Base-by-base conservation (phyloP, 306 rosid genomes). In the Luffa acutangula region DNA sequence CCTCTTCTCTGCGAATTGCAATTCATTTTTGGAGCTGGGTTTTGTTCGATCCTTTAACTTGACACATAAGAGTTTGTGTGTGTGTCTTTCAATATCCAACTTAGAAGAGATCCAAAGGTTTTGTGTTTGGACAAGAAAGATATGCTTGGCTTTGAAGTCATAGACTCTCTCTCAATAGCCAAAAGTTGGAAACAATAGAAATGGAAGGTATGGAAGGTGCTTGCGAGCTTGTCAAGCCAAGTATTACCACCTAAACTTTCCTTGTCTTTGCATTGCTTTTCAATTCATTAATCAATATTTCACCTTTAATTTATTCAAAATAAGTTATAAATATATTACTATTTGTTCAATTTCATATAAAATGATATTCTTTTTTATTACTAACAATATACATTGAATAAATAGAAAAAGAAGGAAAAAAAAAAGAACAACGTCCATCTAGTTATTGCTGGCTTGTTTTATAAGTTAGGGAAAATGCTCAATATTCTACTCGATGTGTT, bases 91-190 rank as follows among this genome's bases (percentile, higher is more conserved):
- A 25, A 25, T 25, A 25, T 25, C 31, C 31, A 25, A 25, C 31
- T 25, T 25, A 25, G 31, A 25, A n/a, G 57, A 53, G 15, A 13
- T 15, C 18, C 18, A 49, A 53, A 53, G 56, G 9, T 6, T 34
- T 63, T 11, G 17, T 63, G 11, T 4, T 33, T 3, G 69, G 20
- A 20, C 11, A 33, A 41, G 33, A 66, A 39, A 71, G 39, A 71
- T 71, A 71, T 46, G 58, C 77, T 71, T 71, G 54, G 57, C 57
- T 71, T 71, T 46, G 58, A 71, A 71, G 77, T 45, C 76, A 70
- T 70, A 5, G 18, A n/a, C 2, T 36, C 31, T 36, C 31, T 25
- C 31, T 25, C 31, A 1, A 7, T 64, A 31, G 63, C 12, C 33
- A 57, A 25, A 18, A 57, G 64, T 25, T 0, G n/a, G 4, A 3